Evolutionary conservation across 139 green algal genomes (phyloP).

Genomic region (Chlamydomonas urium): DNA sequence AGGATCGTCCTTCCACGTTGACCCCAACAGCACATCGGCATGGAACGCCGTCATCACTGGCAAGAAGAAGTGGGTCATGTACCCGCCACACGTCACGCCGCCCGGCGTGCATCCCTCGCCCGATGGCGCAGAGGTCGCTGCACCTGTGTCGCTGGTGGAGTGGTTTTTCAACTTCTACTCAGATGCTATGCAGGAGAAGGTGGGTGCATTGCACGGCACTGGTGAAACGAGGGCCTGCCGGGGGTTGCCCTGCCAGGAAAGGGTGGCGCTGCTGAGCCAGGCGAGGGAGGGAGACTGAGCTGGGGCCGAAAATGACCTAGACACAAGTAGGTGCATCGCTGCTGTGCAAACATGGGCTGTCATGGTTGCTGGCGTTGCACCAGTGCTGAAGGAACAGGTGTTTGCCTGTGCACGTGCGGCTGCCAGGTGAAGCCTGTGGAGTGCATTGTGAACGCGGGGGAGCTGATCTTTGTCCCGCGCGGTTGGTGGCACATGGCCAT

Average conservation of each 20-base stretch:
- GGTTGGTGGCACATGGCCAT: constrained; percentile 89
- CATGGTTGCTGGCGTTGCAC: too few relatives aligned
- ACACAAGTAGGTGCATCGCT: too few relatives aligned
- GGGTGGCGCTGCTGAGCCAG: too few relatives aligned
- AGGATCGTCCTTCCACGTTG: constrained; percentile 75
- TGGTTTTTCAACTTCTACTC: constrained; percentile 89
- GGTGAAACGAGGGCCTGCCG: too few relatives aligned
- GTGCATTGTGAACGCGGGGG: constrained; percentile 59
- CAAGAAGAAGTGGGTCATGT: constrained; percentile 88
- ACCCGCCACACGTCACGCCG: constrained; percentile 63
- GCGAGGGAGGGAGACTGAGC: too few relatives aligned
- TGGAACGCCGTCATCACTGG: constrained; percentile 88
- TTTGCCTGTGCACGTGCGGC: too few relatives aligned
- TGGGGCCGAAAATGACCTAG: too few relatives aligned
- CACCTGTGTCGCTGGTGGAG: constrained; percentile 84
- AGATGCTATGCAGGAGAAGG: constrained; percentile 34
- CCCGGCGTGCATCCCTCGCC: constrained; percentile 84
- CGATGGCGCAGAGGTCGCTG: constrained; percentile 86
- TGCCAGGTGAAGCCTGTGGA: constrained; percentile 47
- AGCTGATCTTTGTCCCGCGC: constrained; percentile 83
- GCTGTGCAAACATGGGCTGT: too few relatives aligned
- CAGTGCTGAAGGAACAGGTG: too few relatives aligned
- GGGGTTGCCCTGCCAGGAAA: too few relatives aligned
- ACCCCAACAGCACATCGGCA: constrained; percentile 85
- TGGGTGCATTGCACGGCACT: too few relatives aligned